Conservation (phyloP, 2,329 filamentous ascomycete species). For the Taxawa tesnikishii region DNA sequence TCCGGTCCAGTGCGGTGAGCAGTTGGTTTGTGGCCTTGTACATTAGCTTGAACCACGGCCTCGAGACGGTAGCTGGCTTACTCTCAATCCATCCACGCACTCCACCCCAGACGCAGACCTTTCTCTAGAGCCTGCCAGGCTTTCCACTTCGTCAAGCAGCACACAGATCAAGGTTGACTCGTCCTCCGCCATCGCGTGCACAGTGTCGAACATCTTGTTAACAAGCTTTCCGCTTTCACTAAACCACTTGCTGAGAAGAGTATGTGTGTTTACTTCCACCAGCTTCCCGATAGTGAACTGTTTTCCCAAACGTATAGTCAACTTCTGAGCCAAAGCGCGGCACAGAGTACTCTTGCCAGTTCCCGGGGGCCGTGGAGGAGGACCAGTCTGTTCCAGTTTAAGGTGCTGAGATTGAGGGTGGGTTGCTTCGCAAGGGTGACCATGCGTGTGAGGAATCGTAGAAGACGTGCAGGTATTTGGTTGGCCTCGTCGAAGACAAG, state of each 20-base stretch:
- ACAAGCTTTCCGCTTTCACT: slow-evolving; percentile 35
- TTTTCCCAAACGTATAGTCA: slow-evolving; percentile 31
- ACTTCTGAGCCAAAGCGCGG: slow-evolving; percentile 38
- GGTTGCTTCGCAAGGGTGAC: slow-evolving; percentile 21
- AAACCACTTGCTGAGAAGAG: slow-evolving; percentile 35
- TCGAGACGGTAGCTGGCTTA: too few relatives aligned
- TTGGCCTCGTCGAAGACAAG: slow-evolving; percentile 30
- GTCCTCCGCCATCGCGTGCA: slow-evolving; percentile 25
- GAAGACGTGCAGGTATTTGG: slow-evolving; percentile 24
- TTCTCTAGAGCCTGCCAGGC: slow-evolving; percentile 31
- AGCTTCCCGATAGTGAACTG: slow-evolving; percentile 24
- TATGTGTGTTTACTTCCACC: slow-evolving; percentile 33
- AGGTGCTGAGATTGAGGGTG: slow-evolving; percentile 22
- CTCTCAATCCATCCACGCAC: slow-evolving; percentile 33
- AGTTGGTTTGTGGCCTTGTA: slow-evolving; percentile 34
- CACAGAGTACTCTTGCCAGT: slow-evolving; percentile 31
- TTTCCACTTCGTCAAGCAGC: slow-evolving; percentile 40
- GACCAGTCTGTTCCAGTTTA: slow-evolving; percentile 34
- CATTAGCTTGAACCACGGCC: too few relatives aligned
- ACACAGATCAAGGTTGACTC: slow-evolving; percentile 29
- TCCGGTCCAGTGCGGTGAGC: slow-evolving; percentile 33
- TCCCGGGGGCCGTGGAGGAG: slow-evolving; percentile 31
- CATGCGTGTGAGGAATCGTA: slow-evolving; percentile 22
- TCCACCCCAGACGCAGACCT: slow-evolving; percentile 27
- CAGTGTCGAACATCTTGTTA: slow-evolving; percentile 27